Conservation (phyloP, 1,284 basidiomycete species). For the Ganoderma lucidum region DNA sequence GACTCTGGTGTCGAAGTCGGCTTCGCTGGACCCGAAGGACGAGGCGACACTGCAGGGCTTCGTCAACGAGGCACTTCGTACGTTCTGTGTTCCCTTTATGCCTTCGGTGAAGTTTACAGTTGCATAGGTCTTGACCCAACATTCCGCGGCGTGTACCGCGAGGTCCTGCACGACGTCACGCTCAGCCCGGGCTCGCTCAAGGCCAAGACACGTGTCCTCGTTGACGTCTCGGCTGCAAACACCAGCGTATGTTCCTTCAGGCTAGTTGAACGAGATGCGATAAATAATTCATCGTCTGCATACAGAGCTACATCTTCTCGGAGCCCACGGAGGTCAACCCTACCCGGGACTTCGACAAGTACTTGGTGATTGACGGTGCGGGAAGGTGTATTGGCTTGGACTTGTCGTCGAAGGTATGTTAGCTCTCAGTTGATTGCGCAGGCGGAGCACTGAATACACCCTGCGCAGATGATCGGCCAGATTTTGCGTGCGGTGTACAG, state of each 20-base stretch:
- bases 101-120: constrained; percentile 5
- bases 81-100: constrained; percentile 36
- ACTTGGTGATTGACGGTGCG: constrained; percentile 62
- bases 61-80: constrained; percentile 73
- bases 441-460: neutral
- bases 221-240: constrained; percentile 65
- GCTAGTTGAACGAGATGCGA: constrained; percentile 6
- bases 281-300: neutral
- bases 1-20: constrained; percentile 40
- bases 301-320: constrained; percentile 43
- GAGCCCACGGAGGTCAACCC: constrained; percentile 57
- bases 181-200: constrained; percentile 53
- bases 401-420: constrained; percentile 58
- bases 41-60: constrained; percentile 54
- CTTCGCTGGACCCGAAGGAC: constrained; percentile 44
- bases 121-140: constrained; percentile 57
- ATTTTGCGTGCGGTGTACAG: constrained; percentile 59
- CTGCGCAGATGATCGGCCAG: constrained; percentile 49
- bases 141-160: constrained; percentile 57
- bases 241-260: constrained; percentile 50
- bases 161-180: constrained; percentile 52
- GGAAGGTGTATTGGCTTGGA: constrained; percentile 62
- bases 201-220: constrained; percentile 61
- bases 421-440: neutral
- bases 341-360: constrained; percentile 53